These are phyloP conservation scores for Didymosphaeria variabile DNA, from an alignment of 2,329 filamentous ascomycete genomes.

Conservation along the genomic window DNA sequence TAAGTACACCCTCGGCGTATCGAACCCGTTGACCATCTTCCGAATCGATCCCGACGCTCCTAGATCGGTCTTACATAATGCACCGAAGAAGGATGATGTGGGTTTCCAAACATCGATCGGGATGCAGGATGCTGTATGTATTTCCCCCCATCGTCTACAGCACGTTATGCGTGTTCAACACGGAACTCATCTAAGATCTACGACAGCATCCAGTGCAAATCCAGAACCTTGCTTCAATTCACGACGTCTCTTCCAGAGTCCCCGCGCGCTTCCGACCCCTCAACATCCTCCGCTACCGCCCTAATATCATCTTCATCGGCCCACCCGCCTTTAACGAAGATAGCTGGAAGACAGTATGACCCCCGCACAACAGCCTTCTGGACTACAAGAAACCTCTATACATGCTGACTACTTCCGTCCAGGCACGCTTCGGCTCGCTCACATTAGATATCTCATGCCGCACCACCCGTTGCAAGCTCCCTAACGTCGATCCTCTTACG, in stretches of 20 bases:
- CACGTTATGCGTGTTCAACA: background rate
- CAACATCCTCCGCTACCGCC: slow-evolving; percentile 71
- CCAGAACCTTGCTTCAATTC: slow-evolving; percentile 71
- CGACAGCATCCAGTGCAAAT: slow-evolving; percentile 74
- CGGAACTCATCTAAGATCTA: slow-evolving; percentile 1
- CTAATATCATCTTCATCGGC: slow-evolving; percentile 76
- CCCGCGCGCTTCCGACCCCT: slow-evolving; percentile 64
- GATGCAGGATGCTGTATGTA: slow-evolving; percentile 73
- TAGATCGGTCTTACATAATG: slow-evolving; percentile 68
- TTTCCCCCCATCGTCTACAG: background rate
- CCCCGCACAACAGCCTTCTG: background rate
- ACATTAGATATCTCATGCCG: slow-evolving; percentile 67
- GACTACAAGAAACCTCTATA: slow-evolving; percentile 43
- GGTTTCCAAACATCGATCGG: slow-evolving; percentile 72
- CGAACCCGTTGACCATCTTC: slow-evolving; percentile 73
- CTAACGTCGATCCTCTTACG: slow-evolving; percentile 72
- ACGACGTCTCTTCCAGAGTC: slow-evolving; percentile 67
- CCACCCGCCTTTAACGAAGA: slow-evolving; percentile 74
- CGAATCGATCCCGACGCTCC: slow-evolving; percentile 67
- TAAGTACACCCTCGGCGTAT: slow-evolving; percentile 71
- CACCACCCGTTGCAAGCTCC: slow-evolving; percentile 74
- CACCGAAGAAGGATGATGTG: slow-evolving; percentile 65
- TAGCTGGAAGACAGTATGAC: slow-evolving; percentile 65
- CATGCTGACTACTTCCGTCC: slow-evolving; percentile 17
- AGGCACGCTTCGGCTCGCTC: slow-evolving; percentile 56